Conservation (phyloP, 176 grass and related monocot species). For the Oryza meyeriana region DNA sequence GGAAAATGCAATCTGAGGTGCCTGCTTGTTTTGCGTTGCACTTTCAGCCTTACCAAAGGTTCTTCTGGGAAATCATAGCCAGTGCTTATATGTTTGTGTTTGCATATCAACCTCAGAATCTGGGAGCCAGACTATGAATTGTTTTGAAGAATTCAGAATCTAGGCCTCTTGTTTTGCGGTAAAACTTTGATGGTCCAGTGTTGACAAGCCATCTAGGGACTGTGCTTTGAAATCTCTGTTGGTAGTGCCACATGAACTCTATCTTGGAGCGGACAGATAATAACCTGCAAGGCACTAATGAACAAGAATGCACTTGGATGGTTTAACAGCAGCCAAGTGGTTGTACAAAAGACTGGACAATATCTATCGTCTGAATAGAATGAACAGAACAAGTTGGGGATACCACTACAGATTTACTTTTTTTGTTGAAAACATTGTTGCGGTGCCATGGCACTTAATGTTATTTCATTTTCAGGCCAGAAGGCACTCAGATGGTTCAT, state of each 20-base stretch:
- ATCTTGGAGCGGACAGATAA: neutral
- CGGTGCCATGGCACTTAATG: conserved; percentile 20
- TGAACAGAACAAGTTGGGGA: neutral
- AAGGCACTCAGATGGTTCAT: neutral
- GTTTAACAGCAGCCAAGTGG: conserved; percentile 19
- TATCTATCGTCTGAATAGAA: conserved; percentile 13
- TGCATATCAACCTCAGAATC: neutral
- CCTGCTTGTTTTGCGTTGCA: neutral
- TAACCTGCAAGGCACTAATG: neutral
- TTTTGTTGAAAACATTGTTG: conserved; percentile 3
- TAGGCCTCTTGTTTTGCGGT: neutral
- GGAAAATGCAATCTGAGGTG: neutral
- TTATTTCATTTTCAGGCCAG: conserved; percentile 36
- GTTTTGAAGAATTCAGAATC: neutral
- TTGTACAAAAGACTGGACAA: neutral
- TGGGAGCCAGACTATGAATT: neutral
- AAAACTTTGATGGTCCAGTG: conserved; percentile 4
- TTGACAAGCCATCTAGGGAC: conserved; percentile 1
- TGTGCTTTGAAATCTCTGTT: neutral
- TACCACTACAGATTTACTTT: conserved; percentile 3
- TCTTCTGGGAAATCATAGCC: conserved; percentile 15
- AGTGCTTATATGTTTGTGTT: neutral
- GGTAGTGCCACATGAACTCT: neutral
- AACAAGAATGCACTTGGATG: conserved; percentile 32
- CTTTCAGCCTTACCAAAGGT: conserved; percentile 6